Base-by-base conservation (phyloP, 345 rosid species). In the Dimocarpus longan region DNA sequence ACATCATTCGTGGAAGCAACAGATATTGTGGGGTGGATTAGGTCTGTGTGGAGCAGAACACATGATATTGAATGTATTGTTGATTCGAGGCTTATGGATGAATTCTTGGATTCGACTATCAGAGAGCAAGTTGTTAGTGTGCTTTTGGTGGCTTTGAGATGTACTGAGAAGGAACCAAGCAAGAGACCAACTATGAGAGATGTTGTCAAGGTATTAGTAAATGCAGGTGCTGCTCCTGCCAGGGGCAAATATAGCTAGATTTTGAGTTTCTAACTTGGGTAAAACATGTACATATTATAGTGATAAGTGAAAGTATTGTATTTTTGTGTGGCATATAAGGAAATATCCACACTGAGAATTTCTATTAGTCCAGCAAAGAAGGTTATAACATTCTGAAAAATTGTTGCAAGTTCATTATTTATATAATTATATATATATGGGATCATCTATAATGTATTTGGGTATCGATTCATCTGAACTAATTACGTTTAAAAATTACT, bases 141-240 rank as follows among this genome's bases (percentile, higher is more conserved):
- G 80, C 62, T 89, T 57, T 73, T 78, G 75, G 65, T 90, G 66
- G 94, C 94, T 63, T 59, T 92, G 83, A 84, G 86, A 76, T 95
- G 97, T 64, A 88, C 90, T 9, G 89, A 92, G 62, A 77, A 75
- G 42, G 93, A 90, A 26, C 93, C 95, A 3, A 70, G 75, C 60
- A 84, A 28, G 69, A 88, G 98, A 78, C 97, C 94, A 1, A 80
- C 86, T 39, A 95, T 87, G 97, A 90, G 90, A 84, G 88, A 90
- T 48, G 98, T 85, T 19, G 95, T 91, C 44, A 91, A 81, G 80
- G 85, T 78, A 74, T 78, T 94, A 74, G 16, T 78, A 8, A 79
- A 83, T 39, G 78, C 86, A 43, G 76, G 66, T 22, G 3, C 8
- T 3, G 3, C 8, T 3, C 54, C n/a, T 15, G 1, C 3, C 37